These are phyloP conservation scores for Podospora sp. DNA, from an alignment of 495 filamentous ascomycete species.

Conservation along the genomic window DNA sequence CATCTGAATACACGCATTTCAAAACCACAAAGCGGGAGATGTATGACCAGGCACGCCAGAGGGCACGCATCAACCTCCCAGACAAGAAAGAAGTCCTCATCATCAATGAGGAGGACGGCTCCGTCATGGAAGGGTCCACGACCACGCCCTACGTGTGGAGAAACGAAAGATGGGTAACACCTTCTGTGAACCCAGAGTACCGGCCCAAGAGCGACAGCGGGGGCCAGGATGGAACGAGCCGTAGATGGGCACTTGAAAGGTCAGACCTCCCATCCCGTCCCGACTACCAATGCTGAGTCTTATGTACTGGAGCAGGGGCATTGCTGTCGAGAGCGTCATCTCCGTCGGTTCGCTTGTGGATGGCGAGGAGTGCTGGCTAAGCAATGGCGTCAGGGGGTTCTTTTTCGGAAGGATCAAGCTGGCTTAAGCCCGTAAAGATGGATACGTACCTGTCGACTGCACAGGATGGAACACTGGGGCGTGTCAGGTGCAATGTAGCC, in stretches of 20 bases:
- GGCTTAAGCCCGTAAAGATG: constrained; percentile 13
- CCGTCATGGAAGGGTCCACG: constrained; percentile 85
- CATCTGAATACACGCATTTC: constrained; percentile 69
- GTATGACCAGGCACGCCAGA: constrained; percentile 65
- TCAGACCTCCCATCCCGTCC: constrained; percentile 21
- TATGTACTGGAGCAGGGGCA: constrained; percentile 39
- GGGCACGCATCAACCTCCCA: constrained; percentile 56
- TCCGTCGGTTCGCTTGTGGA: constrained; percentile 57
- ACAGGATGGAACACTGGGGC: neutral
- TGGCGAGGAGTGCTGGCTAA: constrained; percentile 81
- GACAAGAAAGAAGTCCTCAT: constrained; percentile 73
- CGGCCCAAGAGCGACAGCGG: constrained; percentile 53
- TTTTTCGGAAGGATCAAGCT: constrained; percentile 44
- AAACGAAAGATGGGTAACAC: constrained; percentile 67
- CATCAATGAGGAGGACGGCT: constrained; percentile 59
- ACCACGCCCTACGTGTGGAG: constrained; percentile 81
- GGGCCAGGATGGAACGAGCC: constrained; percentile 79
- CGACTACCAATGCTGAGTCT: neutral
- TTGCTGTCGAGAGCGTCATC: constrained; percentile 66
- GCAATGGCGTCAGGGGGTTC: constrained; percentile 84
- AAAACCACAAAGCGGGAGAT: constrained; percentile 71
- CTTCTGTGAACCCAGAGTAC: constrained; percentile 45
- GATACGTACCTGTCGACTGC: neutral
- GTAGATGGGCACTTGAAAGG: constrained; percentile 75
- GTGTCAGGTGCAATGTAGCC: neutral